phyloP scores from a whole-genome alignment of 768 basidiomycete species.

The Tylopilus sp. region DNA sequence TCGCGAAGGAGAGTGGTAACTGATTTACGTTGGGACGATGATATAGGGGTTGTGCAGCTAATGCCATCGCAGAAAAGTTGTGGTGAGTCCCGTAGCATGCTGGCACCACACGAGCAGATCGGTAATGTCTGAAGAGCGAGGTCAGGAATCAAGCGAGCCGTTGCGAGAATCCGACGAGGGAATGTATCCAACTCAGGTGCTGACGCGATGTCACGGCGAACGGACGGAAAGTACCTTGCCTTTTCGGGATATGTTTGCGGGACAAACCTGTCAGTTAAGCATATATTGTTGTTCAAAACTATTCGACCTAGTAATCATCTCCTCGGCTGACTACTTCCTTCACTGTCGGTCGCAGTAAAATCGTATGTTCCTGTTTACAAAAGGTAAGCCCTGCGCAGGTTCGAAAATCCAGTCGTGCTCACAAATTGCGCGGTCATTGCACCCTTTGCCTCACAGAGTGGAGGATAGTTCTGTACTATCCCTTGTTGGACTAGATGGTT shows the following conservation, averaged over 20 bases:
- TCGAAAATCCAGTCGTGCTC: conserved; percentile 25
- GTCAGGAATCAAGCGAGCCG: too few species aligned
- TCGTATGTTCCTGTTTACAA: conserved; percentile 71
- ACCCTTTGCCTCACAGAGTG: conserved; percentile 78
- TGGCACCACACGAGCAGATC: not conserved
- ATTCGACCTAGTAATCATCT: conserved; percentile 61
- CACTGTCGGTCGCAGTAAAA: conserved; percentile 76
- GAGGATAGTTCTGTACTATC: conserved; percentile 90
- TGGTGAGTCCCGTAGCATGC: conserved; percentile 26
- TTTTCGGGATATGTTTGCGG: conserved; percentile 24
- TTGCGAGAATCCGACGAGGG: too few species aligned
- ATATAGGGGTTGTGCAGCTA: conserved; percentile 13
- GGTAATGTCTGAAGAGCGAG: not conserved
- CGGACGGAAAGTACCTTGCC: conserved; percentile 9
- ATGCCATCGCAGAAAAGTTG: conserved; percentile 16
- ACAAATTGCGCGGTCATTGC: conserved; percentile 96
- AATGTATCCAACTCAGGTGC: not conserved
- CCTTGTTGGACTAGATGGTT: conserved; percentile 87
- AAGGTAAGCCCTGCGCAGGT: conserved; percentile 5
- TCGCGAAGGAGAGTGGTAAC: conserved; percentile 37
- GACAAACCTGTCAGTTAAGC: too few species aligned
- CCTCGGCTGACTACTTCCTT: conserved; percentile 85
- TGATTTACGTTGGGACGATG: conserved; percentile 14
- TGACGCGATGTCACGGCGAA: not conserved
- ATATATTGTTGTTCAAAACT: conserved; percentile 2